Conservation (phyloP, 495 filamentous ascomycete genomes). For the Aeminium ludgeri region DNA sequence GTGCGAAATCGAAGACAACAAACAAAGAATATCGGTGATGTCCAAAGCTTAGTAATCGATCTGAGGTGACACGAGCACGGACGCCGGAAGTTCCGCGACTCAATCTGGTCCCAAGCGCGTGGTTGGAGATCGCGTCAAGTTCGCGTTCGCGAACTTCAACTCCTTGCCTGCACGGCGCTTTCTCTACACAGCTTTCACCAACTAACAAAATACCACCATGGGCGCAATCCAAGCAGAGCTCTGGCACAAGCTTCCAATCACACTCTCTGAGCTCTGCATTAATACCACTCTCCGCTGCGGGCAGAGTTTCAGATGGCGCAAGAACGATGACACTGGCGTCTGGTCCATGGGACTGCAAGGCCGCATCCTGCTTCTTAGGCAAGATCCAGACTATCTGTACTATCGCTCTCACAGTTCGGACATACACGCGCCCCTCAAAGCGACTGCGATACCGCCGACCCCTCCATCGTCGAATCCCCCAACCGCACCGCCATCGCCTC, state of each 20-base stretch:
- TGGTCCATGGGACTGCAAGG: conserved; percentile 85
- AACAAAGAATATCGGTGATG: too few species aligned
- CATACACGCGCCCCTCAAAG: conserved; percentile 27
- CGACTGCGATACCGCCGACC: conserved; percentile 18
- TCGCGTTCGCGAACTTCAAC: not conserved
- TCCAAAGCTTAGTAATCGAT: too few species aligned
- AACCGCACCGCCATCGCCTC: conserved; percentile 1
- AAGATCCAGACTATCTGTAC: conserved; percentile 63
- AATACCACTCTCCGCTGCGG: conserved; percentile 83
- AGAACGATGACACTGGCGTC: conserved; percentile 49
- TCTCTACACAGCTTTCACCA: not conserved
- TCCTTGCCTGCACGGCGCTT: not conserved
- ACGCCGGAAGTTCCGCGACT: too few species aligned
- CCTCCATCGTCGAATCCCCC: conserved; percentile 24
- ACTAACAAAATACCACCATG: conserved; percentile 7
- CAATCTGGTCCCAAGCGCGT: not conserved
- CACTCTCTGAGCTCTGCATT: conserved; percentile 67
- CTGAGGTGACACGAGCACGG: too few species aligned
- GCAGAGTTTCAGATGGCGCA: conserved; percentile 88
- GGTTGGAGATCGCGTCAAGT: not conserved
- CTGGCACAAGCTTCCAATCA: conserved; percentile 70
- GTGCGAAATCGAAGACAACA: too few species aligned
- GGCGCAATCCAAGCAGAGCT: conserved; percentile 28
- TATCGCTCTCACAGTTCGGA: conserved; percentile 39
- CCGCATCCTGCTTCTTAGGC: conserved; percentile 65